Base-by-base conservation (phyloP, 192 early-diverging fungal species). In the Coemansia sp. region DNA sequence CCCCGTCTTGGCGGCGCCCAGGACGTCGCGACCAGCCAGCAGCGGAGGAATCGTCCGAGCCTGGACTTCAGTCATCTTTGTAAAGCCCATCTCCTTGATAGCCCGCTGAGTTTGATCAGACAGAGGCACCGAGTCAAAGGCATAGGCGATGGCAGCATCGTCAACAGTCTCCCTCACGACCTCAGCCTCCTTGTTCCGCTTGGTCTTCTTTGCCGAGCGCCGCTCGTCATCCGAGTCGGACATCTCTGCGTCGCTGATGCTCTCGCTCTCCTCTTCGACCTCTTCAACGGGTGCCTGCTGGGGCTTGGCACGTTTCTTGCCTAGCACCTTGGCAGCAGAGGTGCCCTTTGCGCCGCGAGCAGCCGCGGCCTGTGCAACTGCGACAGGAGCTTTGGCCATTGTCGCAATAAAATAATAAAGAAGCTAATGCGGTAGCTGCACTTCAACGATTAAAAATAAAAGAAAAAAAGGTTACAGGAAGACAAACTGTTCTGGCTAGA, bases 1-100 rank as follows among this genome's bases (percentile, higher is more conserved):
- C 20, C 98, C 97, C 1, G 98, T 99, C 82, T 98, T 99, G 38
- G 98, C 98, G 62, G 97, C 97, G 52, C 98, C 98, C 34, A 99
- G 85, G 40, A 99, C 95, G 85, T 99, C 98, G 46, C 94, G 89
- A 47, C 98, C 98, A 15, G 96, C 95, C 86, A 99, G 89, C 61
- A 95, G 89, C 42, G 98, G 92, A 18, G 95, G 96, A 65, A 99
- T 98, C 10, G 92, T 92, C 42, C 95, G 88, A 46, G 97, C 97
- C 84, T 99, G 98, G 54, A 99, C 92, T 76, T 98, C 94, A 12
- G 97, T 99, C 97, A 98, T 98, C 63, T 82, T 83, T 40, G 86
- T 88, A 80, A 98, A 98, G 36, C 95, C 95, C 91, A 98, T 94
- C 60, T 96, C 96, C 46, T 86, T 78, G 66, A 95, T 93, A 18